Conservation (phyloP, 139 green algal species). For the Edaphochlamys debaryana region DNA sequence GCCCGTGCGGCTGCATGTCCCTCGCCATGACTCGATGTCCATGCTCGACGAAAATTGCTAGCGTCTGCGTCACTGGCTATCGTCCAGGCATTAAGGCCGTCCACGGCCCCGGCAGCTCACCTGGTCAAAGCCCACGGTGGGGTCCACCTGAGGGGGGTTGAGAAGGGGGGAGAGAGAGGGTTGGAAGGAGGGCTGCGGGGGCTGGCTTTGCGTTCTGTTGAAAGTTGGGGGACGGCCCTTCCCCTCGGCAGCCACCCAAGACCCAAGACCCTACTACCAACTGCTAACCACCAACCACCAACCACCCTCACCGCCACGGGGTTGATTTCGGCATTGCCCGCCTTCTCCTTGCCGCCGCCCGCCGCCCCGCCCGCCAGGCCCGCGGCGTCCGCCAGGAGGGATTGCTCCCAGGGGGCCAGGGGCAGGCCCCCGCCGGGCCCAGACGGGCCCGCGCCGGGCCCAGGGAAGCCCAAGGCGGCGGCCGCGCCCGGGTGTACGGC, state of each 20-base stretch:
- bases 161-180: not conserved
- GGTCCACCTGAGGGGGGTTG: constrained; percentile 78
- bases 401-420: constrained; percentile 24
- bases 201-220: no score
- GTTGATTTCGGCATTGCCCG: constrained; percentile 79
- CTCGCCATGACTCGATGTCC: no score
- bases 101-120: constrained; percentile 4
- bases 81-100: no score
- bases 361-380: not conserved
- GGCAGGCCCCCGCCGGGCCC: not conserved
- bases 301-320: constrained; percentile 66
- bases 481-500: not conserved
- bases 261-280: no score
- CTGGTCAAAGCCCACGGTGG: constrained; percentile 86
- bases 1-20: no score
- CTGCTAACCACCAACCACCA: no score
- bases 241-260: no score
- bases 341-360: constrained; percentile 29
- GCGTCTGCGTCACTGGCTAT: no score
- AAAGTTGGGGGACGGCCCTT: no score
- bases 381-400: not conserved
- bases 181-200: no score
- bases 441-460: not conserved
- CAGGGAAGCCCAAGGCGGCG: not conserved
- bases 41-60: no score